These are phyloP conservation scores for Ganoderma sinense DNA, from an alignment of 1,284 basidiomycete genomes.

Conservation along the genomic window DNA sequence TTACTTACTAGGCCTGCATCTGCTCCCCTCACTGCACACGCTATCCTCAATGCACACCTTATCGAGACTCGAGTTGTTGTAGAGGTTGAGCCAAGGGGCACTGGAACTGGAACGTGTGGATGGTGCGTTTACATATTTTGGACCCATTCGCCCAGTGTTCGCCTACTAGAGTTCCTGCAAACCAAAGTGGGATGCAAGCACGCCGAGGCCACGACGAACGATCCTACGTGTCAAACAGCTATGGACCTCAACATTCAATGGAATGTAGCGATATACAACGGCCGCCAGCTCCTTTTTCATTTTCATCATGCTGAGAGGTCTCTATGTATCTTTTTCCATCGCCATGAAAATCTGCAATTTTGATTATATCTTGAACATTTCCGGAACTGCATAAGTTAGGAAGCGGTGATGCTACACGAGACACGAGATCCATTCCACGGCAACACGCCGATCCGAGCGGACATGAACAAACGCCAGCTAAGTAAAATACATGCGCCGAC, in stretches of 20 bases:
- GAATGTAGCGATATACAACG: neutral
- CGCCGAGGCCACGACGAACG: neutral
- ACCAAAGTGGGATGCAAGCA: neutral
- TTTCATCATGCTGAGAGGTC: neutral
- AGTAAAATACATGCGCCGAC: conserved; percentile 13
- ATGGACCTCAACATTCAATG: neutral
- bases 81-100: neutral
- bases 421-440: neutral
- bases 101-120: neutral
- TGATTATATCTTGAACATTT: neutral
- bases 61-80: neutral
- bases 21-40: neutral
- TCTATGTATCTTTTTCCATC: neutral
- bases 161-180: neutral
- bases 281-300: neutral
- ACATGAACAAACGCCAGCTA: neutral
- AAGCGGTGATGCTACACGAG: neutral
- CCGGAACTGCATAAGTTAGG: neutral
- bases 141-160: too few relatives aligned
- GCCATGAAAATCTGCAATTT: neutral
- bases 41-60: neutral
- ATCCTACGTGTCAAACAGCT: neutral
- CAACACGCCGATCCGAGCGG: neutral
- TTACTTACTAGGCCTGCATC: neutral
- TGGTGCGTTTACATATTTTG: neutral